Conservation (phyloP, 768 basidiomycete genomes). For the Naganishia friedmannii region DNA sequence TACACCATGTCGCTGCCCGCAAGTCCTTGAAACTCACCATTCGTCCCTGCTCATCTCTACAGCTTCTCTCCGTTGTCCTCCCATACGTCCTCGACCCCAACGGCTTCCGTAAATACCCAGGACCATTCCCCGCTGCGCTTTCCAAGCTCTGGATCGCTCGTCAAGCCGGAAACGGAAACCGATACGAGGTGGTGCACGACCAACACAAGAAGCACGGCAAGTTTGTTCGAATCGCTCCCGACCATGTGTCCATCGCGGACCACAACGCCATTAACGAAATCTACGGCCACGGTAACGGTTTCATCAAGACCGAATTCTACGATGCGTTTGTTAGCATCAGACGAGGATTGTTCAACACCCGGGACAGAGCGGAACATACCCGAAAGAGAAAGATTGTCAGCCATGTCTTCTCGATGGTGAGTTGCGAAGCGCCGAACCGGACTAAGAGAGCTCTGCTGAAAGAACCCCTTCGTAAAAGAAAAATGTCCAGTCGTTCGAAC, state of each 20-base stretch:
- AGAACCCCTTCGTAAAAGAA: conserved; percentile 57
- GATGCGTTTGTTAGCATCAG: conserved; percentile 67
- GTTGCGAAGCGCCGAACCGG: neutral
- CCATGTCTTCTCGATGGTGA: conserved; percentile 34
- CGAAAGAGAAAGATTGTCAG: conserved; percentile 86
- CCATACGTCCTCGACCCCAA: conserved; percentile 62
- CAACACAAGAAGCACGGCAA: conserved; percentile 74
- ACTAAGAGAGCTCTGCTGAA: conserved; percentile 56
- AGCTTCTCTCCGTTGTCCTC: conserved; percentile 52
- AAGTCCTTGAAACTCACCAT: neutral
- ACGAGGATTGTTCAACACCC: conserved; percentile 52
- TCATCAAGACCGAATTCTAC: conserved; percentile 71
- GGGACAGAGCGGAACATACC: conserved; percentile 72
- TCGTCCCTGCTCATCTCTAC: neutral
- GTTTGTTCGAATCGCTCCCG: conserved; percentile 69
- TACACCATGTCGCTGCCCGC: too few species aligned
- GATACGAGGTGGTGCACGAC: conserved; percentile 70
- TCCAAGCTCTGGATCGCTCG: conserved; percentile 71
- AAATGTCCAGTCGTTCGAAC: conserved; percentile 80
- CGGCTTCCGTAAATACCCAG: conserved; percentile 64
- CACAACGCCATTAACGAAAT: conserved; percentile 71
- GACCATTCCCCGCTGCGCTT: conserved; percentile 68
- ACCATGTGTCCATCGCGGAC: conserved; percentile 72
- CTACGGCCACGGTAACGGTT: conserved; percentile 81
- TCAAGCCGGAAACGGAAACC: conserved; percentile 65